phyloP scores from a whole-genome alignment of 306 rosid species.

The Hylodesmum podocarpum region DNA sequence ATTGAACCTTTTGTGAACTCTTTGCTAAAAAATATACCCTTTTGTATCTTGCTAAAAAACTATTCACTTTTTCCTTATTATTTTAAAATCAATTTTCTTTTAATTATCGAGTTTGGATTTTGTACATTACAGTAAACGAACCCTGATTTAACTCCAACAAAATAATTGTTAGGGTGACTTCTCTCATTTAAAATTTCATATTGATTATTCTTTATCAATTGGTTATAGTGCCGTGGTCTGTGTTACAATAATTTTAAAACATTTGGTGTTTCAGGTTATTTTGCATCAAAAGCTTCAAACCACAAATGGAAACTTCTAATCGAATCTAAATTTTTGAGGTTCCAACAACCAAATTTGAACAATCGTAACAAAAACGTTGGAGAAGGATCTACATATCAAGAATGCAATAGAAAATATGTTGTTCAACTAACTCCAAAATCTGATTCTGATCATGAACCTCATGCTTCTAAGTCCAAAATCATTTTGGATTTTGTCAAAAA shows the following conservation, averaged over 20 bases:
- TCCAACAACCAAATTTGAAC: too few relatives aligned
- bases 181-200: not conserved
- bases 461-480: constrained; percentile 37
- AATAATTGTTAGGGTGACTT: not conserved
- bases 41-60: too few relatives aligned
- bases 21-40: too few relatives aligned
- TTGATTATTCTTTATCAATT: not conserved
- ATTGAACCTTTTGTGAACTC: too few relatives aligned
- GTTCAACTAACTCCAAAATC: constrained; percentile 13
- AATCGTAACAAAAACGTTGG: not conserved
- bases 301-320: too few relatives aligned
- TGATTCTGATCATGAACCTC: constrained; percentile 60
- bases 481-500: constrained; percentile 28
- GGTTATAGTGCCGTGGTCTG: too few relatives aligned
- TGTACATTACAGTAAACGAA: too few relatives aligned
- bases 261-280: constrained; percentile 38
- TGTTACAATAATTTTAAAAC: not conserved
- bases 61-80: too few relatives aligned
- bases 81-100: too few relatives aligned
- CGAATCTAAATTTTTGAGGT: too few relatives aligned
- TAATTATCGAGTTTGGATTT: too few relatives aligned
- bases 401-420: constrained; percentile 20
- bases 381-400: not conserved
- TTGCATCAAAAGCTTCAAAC: constrained; percentile 31
- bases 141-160: not conserved